A percentile compares a stretch with the other conserved stretches of the same genome.
phyloP scores from a whole-genome alignment of 2,329 filamentous ascomycete species.

The Verticillium albo-atrum region DNA sequence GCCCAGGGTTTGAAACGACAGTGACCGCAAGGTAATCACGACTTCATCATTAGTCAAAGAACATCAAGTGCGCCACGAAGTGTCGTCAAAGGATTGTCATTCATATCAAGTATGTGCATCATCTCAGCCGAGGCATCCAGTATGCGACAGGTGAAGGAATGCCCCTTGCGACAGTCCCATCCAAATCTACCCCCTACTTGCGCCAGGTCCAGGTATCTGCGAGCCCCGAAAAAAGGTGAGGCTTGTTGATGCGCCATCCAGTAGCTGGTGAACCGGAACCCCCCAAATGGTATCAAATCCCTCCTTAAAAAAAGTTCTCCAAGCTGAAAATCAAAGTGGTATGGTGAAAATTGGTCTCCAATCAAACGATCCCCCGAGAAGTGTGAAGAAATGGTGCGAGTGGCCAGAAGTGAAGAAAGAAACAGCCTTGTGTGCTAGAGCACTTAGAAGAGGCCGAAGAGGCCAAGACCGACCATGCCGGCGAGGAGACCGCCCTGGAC shows the following conservation, averaged over 20 bases:
- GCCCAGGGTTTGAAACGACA: too few relatives aligned
- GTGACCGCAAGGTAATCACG: too few relatives aligned
- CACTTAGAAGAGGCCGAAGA: slow-evolving; percentile 31
- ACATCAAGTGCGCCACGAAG: not conserved
- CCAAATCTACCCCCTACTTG: not conserved
- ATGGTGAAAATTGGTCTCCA: slow-evolving; percentile 10
- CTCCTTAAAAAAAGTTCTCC: not conserved
- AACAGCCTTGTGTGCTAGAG: not conserved
- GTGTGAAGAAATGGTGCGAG: slow-evolving; percentile 8
- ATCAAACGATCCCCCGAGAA: slow-evolving; percentile 20
- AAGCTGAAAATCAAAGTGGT: not conserved
- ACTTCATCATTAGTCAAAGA: too few relatives aligned
- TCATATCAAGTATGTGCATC: not conserved
- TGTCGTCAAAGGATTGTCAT: not conserved
- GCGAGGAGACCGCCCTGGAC: slow-evolving; percentile 35
- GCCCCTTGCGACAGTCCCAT: not conserved
- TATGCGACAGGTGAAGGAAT: not conserved
- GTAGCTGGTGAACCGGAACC: not conserved
- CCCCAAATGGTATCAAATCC: not conserved
- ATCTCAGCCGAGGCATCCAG: not conserved
- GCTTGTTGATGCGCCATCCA: not conserved
- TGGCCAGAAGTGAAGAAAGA: slow-evolving; percentile 5
- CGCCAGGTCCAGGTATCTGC: not conserved
- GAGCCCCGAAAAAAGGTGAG: not conserved
- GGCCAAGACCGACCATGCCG: slow-evolving; percentile 31